Conservation (phyloP, 306 rosid genomes). For the Inga leiocalycina region DNA sequence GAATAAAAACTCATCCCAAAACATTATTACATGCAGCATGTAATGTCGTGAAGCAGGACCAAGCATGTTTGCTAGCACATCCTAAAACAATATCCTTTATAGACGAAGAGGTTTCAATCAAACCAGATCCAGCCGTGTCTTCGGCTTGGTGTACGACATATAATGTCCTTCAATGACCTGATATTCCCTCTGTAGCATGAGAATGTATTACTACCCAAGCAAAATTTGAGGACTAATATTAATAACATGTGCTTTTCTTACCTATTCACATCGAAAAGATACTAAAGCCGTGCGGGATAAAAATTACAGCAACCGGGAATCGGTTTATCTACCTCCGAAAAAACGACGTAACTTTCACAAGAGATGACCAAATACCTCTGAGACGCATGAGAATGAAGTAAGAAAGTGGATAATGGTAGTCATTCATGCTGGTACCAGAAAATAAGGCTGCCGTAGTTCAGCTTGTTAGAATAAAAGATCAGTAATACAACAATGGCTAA, state of each 20-base stretch:
- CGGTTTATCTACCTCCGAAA: background rate
- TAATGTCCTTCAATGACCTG: background rate
- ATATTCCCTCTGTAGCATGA: background rate
- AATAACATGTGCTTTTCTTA: background rate
- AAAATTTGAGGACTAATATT: background rate
- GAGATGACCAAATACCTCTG: background rate
- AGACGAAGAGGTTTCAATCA: background rate
- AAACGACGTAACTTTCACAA: background rate
- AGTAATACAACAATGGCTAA: background rate
- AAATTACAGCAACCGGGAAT: background rate
- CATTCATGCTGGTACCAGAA: background rate
- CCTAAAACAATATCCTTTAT: background rate
- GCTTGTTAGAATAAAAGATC: background rate
- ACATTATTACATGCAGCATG: background rate
- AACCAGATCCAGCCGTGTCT: constrained; percentile 11
- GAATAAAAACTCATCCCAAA: constrained; percentile 2
- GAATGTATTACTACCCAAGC: constrained; percentile 2
- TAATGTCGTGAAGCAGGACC: background rate
- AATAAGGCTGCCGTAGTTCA: background rate
- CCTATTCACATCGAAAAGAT: constrained; percentile 18
- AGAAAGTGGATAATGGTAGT: background rate
- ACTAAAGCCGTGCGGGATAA: constrained; percentile 5
- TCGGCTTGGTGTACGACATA: background rate
- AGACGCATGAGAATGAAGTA: constrained; percentile 1
- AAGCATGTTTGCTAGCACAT: background rate